Evolutionary conservation across 2,329 filamentous ascomycete species (phyloP).

Genomic region (Aaosphaeria arxii): DNA sequence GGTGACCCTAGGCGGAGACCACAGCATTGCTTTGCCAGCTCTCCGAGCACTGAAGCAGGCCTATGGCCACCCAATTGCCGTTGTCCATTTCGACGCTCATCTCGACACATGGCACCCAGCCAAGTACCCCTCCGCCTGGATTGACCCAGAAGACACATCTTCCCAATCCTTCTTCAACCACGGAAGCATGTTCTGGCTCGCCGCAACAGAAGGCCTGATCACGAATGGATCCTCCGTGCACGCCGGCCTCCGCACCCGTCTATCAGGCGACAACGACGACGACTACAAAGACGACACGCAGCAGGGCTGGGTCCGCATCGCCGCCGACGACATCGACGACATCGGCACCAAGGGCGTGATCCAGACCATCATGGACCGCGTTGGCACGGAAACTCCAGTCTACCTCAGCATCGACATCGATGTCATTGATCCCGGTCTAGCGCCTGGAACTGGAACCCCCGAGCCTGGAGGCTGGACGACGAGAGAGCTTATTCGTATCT

Average conservation of each 20-base stretch:
- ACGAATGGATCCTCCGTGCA: conserved; percentile 73
- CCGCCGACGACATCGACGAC: conserved; percentile 85
- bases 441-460: conserved; percentile 80
- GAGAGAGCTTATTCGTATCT: conserved; percentile 77
- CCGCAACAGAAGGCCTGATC: conserved; percentile 75
- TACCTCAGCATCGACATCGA: conserved; percentile 82
- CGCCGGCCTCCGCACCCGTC: conserved; percentile 75
- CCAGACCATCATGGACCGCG: conserved; percentile 64
- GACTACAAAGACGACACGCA: conserved; percentile 67
- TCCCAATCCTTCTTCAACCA: conserved; percentile 78
- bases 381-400: conserved; percentile 73
- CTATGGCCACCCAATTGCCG: conserved; percentile 45
- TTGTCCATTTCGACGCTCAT: conserved; percentile 58
- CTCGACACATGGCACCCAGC: conserved; percentile 83
- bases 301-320: conserved; percentile 77
- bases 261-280: conserved; percentile 63
- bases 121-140: conserved; percentile 77
- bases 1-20: conserved; percentile 49
- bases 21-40: conserved; percentile 51
- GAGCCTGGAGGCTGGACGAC: conserved; percentile 92
- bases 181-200: conserved; percentile 89
- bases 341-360: conserved; percentile 71
- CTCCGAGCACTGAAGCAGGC: conserved; percentile 47
- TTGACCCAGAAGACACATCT: conserved; percentile 46
- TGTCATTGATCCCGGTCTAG: conserved; percentile 70